These are phyloP conservation scores for Solanum peruvianum DNA, from an alignment of 257 asterid genomes.

Conservation along the genomic window DNA sequence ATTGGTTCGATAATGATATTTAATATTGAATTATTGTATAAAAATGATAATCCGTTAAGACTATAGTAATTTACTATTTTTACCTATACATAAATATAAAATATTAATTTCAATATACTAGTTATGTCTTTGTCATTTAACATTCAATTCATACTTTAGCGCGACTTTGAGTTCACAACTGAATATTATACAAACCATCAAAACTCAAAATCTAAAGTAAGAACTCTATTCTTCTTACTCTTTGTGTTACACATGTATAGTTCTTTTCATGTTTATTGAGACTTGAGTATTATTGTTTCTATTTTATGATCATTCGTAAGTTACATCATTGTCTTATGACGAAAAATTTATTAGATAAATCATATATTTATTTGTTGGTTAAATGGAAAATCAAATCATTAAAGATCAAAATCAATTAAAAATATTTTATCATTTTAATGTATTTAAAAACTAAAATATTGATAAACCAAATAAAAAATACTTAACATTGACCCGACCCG, in stretches of 20 bases:
- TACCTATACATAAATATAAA: background rate
- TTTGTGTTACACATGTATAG: no score
- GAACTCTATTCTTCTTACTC: no score
- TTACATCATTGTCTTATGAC: background rate
- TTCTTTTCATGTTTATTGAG: background rate
- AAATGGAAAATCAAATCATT: no score
- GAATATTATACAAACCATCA: background rate
- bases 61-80: no score
- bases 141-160: background rate
- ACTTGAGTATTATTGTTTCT: background rate
- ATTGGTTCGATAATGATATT: background rate
- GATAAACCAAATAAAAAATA: no score
- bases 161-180: background rate
- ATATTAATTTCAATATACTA: no score
- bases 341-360: no score
- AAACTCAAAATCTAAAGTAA: no score
- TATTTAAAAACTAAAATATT: no score
- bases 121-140: background rate
- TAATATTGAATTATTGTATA: background rate
- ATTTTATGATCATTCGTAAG: background rate
- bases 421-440: no score
- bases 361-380: background rate
- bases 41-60: background rate
- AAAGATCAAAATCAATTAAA: no score
- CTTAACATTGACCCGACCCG: no score